A percentile compares a stretch with the other conserved stretches of the same genome.
Conservation (phyloP, 2,329 filamentous ascomycete genomes). For the Fusarium pseudocircinatum region DNA sequence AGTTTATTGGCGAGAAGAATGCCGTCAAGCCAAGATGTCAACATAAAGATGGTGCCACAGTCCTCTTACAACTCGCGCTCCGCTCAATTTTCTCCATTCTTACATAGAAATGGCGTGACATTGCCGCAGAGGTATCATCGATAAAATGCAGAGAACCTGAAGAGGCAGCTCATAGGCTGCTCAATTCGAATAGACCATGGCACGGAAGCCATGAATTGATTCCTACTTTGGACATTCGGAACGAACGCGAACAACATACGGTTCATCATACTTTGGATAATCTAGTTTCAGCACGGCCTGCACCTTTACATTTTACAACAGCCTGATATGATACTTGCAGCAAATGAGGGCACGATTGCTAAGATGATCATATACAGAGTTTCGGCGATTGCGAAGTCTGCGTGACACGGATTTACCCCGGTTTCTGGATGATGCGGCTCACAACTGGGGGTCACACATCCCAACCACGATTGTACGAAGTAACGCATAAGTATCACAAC, state of each 20-base stretch:
- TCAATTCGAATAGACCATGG: neutral
- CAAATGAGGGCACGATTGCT: slow-evolving; percentile 1
- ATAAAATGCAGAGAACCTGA: neutral
- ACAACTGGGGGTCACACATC: neutral
- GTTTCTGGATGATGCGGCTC: neutral
- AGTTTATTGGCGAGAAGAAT: neutral
- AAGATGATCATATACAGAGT: slow-evolving; percentile 8
- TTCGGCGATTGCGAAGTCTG: neutral
- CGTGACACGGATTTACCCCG: slow-evolving; percentile 12
- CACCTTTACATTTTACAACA: slow-evolving; percentile 9
- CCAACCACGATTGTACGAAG: neutral
- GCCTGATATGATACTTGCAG: slow-evolving; percentile 3
- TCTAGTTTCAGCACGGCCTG: slow-evolving; percentile 3
- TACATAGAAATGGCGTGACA: neutral
- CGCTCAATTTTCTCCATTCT: neutral
- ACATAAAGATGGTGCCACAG: no score
- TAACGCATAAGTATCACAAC: neutral
- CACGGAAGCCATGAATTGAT: slow-evolving; percentile 5
- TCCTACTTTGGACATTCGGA: slow-evolving; percentile 7
- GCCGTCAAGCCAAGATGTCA: neutral
- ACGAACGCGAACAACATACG: neutral
- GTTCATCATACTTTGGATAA: slow-evolving; percentile 8
- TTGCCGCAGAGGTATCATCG: accelerated
- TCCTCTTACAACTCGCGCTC: no score
- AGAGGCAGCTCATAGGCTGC: neutral